Evolutionary conservation across 2,329 filamentous ascomycete species (phyloP), one percentile per base, ranked within the genome.

Genomic region (Trichocomaceae sp.): DNA sequence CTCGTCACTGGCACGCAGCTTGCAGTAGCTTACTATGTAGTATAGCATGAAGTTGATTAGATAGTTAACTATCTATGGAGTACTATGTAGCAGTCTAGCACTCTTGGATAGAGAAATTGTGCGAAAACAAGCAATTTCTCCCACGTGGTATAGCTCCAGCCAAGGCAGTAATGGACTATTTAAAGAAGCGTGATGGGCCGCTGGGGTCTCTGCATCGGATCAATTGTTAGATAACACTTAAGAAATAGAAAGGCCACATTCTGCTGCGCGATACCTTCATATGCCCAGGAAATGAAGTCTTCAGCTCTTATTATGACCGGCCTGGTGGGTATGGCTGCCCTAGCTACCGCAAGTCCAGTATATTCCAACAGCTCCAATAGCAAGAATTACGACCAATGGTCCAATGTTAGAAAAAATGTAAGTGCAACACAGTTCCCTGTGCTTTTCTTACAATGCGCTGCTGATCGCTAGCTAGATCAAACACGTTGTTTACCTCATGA

Each of bases 401-500:
- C 13, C 45, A 47, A 47, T 17, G 31, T 47, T 13, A 31, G 17
- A 23, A 47, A 47, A 5, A 47, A 47, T n/a, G 45, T 47, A 31
- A 29, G 45, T 15, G 31, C 20, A 47, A 12, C 2, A 47, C 20
- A 47, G 15, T 6, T n/a, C n/a, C n/a, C n/a, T n/a, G n/a, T n/a
- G n/a, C n/a, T n/a, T n/a, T 5, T 13, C 22, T 2, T 6, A 8
- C 3, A 17, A n/a, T 20, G 13, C 9, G 23, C 3, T 20, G 29
- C 23, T 10, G 12, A 23, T 9, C 10, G 5, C 10, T 6, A 3
- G 17, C 10, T 47, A 69, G 64, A 67, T 68, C 56, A 67, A 69
- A 57, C 64, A 69, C 60, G 67, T 72, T 19, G 59, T 72, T 46
- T 70, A 70, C 50, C 58, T 72, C 19, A 70, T 70, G 52, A 63